Evolutionary conservation across 805 yeast genomes (phyloP), one percentile per base, ranked within the genome.

Genomic region (Ascoidea tarda): DNA sequence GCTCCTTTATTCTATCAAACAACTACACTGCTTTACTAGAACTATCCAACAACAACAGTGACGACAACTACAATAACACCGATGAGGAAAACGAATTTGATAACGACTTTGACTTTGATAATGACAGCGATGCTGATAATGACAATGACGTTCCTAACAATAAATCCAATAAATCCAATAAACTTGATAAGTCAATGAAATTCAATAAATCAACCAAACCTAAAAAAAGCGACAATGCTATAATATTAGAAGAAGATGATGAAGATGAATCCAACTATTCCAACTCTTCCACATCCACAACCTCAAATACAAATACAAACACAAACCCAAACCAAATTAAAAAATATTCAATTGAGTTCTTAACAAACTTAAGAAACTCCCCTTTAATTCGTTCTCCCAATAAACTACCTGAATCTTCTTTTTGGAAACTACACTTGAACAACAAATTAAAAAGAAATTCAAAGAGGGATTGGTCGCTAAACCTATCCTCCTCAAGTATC

Each of bases 291-390:
- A 38, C 44, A 38, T 10, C 44, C 8, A 38, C 44, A 38, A 33
- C 42, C 6, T 6, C 42, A 33, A 38, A 8, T 10, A 2, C 44
- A 38, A 38, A 21, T 3, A 2, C 28, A 21, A 21, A 21, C 3
- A 2, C 44, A 38, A 10, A 32, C 12, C 21, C n/a, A 6, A 45
- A 33, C 14, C 48, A 52, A 46, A 16, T 46, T 21, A 12, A 16
- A 16, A 52, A 49, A 12, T 56, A 56, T 49, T 49, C 53, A 28
- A 53, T 54, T 16, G 57, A 52, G 16, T 14, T 49, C 28, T 50
- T 56, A 32, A 6, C 54, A 8, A 16, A 46, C 28, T 46, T 56
- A 38, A 51, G 52, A 42, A 48, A 49, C 5, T 47, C 53, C 3
- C 12, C 45, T 12, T 33, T 47, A 10, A 49, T 56, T 33, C 28